A percentile compares a stretch with the other conserved stretches of the same genome.
These are phyloP conservation scores for Cephaloascus fragrans DNA, from an alignment of 805 yeast species.

Conservation along the genomic window DNA sequence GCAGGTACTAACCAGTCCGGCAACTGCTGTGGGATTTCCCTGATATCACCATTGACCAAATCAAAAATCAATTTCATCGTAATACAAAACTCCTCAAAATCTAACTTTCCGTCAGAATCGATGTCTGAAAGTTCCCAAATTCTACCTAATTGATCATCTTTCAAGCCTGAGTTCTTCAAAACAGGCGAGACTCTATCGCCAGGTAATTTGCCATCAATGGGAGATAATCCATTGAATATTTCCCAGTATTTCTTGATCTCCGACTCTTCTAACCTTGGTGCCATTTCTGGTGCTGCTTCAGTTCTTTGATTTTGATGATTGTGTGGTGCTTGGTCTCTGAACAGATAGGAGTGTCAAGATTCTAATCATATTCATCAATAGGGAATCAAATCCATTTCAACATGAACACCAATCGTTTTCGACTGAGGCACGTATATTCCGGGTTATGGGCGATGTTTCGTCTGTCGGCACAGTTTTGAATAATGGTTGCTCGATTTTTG, in stretches of 20 bases:
- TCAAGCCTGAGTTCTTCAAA: constrained; percentile 78
- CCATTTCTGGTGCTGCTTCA: too few species aligned
- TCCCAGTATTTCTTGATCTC: constrained; percentile 98
- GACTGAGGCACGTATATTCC: too few species aligned
- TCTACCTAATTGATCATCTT: constrained; percentile 65
- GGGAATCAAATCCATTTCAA: too few species aligned
- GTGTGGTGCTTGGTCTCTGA: not conserved
- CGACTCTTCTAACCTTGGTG: constrained; percentile 82
- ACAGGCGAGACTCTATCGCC: constrained; percentile 84
- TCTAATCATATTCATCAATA: too few species aligned
- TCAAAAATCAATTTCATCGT: constrained; percentile 95
- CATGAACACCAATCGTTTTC: too few species aligned
- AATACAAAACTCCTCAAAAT: constrained; percentile 95
- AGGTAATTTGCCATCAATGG: constrained; percentile 65
- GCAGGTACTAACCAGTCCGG: constrained; percentile 95
- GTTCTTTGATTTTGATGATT: not conserved
- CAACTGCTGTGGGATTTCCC: constrained; percentile 55
- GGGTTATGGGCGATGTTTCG: too few species aligned
- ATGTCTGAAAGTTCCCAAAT: constrained; percentile 92
- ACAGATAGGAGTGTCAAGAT: too few species aligned
- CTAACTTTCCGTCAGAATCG: constrained; percentile 84
- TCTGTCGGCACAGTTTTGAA: too few species aligned
- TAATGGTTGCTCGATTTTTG: too few species aligned
- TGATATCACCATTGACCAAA: constrained; percentile 58
- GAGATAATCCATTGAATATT: constrained; percentile 83